Conservation (phyloP, 1,284 basidiomycete genomes). For the Cerrena zonata region DNA sequence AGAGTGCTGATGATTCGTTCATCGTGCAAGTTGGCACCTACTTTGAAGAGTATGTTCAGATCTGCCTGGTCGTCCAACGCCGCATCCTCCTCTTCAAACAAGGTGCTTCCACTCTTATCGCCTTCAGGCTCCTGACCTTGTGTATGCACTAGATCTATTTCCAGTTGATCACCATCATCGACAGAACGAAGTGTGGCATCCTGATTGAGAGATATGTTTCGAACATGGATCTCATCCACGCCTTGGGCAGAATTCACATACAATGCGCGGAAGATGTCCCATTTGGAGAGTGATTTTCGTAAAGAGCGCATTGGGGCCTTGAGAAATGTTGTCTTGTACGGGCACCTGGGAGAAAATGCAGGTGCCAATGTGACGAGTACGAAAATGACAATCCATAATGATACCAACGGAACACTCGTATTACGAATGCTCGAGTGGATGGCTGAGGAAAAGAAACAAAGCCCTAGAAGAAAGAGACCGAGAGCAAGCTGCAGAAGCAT, state of each 20-base stretch:
- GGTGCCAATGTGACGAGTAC: slow-evolving; percentile 2
- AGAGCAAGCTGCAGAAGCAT: slow-evolving; percentile 8
- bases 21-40: neutral
- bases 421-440: neutral
- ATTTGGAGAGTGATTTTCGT: neutral
- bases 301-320: neutral
- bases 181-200: too few relatives aligned
- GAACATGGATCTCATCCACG: neutral
- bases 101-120: too few relatives aligned
- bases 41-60: neutral
- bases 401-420: slow-evolving; percentile 2
- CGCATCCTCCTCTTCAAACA: neutral
- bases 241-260: neutral
- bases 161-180: too few relatives aligned
- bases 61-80: neutral
- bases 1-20: neutral
- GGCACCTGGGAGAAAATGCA: slow-evolving; percentile 6
- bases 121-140: too few relatives aligned
- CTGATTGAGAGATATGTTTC: neutral
- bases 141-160: neutral
- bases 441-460: slow-evolving; percentile 5
- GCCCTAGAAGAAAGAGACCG: slow-evolving; percentile 9
- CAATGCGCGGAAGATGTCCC: neutral
- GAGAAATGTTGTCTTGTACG: slow-evolving; percentile 6
- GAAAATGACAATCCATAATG: slow-evolving; percentile 4